Evolutionary conservation across 2,329 filamentous ascomycete species (phyloP), one percentile per base, ranked within the genome.

Genomic region (Ilyonectria mors-panacis): DNA sequence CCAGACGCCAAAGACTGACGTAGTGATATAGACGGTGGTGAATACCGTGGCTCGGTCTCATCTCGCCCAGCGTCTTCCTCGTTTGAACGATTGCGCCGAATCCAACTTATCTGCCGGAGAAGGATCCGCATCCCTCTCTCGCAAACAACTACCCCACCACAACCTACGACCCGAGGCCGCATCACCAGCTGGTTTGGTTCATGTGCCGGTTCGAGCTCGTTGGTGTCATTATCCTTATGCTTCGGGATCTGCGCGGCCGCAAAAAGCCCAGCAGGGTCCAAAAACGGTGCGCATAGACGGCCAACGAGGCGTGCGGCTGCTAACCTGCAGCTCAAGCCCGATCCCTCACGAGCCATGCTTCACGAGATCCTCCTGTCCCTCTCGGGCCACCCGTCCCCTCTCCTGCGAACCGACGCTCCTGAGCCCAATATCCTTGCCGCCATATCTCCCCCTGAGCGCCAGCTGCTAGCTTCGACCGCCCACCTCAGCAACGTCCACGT

Each of bases 301-400:
- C 28, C 30, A 60, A 37, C 4, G 23, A 45, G 19, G 28, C 61
- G 13, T 33, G 1, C 50, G 35, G 21, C 60, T 48, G 45, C 65
- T 74, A 66, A 73, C 56, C 45, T 48, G 55, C 59, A 42, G 10
- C 12, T 21, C 57, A 59, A 74, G 69, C 59, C 59, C 66, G 9
- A 58, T 53, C 33, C 37, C 57, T 53, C 39, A 59, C 55, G 69
- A 69, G 54, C 73, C 73, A 99, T 99, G 96, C 93, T 99, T 81
- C 96, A 98, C 89, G 96, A 99, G 87, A 94, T 99, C 84, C 91
- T 98, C 82, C 92, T 99, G 82, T 95, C 95, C 81, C 91, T 98
- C 82, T 97, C 95, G 76, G 95, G 96, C 73, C 94, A 98, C 83
- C 92, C 93, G 71, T 98, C 95, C 71, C 92, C 94, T 73, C 89